Base-by-base conservation (phyloP, 768 basidiomycete species). In the Amanita phalloides region DNA sequence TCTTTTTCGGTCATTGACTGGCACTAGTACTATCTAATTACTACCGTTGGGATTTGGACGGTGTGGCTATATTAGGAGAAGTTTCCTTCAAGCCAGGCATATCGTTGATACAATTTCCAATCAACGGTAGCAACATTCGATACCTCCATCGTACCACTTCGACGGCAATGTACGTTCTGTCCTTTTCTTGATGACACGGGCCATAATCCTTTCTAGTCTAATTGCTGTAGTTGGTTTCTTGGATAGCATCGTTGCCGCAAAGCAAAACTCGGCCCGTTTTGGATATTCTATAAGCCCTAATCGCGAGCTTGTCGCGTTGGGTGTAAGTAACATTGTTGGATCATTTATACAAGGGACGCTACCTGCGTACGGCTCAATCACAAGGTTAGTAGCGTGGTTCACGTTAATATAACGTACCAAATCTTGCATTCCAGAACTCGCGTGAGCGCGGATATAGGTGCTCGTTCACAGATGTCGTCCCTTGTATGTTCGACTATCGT, bases 161-260 rank as follows among this genome's bases (percentile, higher is more conserved):
- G 1, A 91, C 89, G 1, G 86, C 91, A 4, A 77, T 89, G 86
- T 86, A 62, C 55, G 71, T 60, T 20, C 25, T 45, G 30, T 45
- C 14, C 32, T 39, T 17, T 28, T 13, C 36, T 38, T 8, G 43
- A 20, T 17, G 23, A 6, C 32, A 51, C 20, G 21, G 8, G 23
- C 2, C 2, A 45, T 37, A 26, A 33, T 11, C 35, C 13, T 6
- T 43, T 30, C 17, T 57, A 89, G 86, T 30, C 63, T 92, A 48
- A 84, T 90, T 46, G 79, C 87, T 0, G 75, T 95, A 38, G 77
- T 91, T 20, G 96, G 96, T 1, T 96, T 94, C 64, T 71, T 99
- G 54, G 95, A 99, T 64, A 90, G 87, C 54, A 92, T 96, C 55
- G 91, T 93, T 2, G 89, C 93, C 0, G 95, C 95, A 2, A 96